Base-by-base conservation (phyloP, 805 yeast genomes). In the Metschnikowia reukaufii region DNA sequence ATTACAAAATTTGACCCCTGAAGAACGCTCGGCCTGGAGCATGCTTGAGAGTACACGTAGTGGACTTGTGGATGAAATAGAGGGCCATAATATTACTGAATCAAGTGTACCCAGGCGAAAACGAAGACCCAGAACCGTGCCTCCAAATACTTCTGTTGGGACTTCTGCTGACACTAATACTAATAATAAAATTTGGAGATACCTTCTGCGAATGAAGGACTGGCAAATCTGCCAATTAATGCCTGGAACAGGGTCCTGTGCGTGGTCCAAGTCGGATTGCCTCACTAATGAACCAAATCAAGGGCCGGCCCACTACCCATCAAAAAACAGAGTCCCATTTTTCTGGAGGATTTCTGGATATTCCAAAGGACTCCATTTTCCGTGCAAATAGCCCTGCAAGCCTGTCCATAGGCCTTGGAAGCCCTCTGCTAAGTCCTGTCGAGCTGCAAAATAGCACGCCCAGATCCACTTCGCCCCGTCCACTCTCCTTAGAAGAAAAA, bases 401-500 rank as follows among this genome's bases (percentile, higher is more conserved):
- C 9, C 16, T 13, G 39, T 20, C 18, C 25, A 9, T 20, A 10
- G 29, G 17, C 18, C 8, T 8, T 12, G 20, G 17, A 17, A 39
- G 18, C 42, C 16, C 27, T 5, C 36, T 30, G 27, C 42, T 30
- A 31, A 20, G 19, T 19, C 29, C 30, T 17, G 27, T 20, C 18
- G 6, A 15, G 18, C 15, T 10, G 18, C 16, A 19, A 15, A 17
- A 4, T 36, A 31, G 16, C 16, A 31, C 34, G 12, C 8, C 16
- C 6, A 31, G 16, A 31, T 6, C 8, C 16, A 6, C 29, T 17
- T 6, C 37, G 13, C 49, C 44, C 6, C 42, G 42, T 3, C 16
- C 40, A 7, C 57, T 71, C 17, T 52, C 67, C 1, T 54, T 65
- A 6, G 74, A 72, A 13, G 81, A 81, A 50, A 86, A 87, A 56